Percentiles rank a stretch among this genome's conserved stretches.
Conservation (phyloP, 345 rosid genomes). For the Lumnitzera littorea region DNA sequence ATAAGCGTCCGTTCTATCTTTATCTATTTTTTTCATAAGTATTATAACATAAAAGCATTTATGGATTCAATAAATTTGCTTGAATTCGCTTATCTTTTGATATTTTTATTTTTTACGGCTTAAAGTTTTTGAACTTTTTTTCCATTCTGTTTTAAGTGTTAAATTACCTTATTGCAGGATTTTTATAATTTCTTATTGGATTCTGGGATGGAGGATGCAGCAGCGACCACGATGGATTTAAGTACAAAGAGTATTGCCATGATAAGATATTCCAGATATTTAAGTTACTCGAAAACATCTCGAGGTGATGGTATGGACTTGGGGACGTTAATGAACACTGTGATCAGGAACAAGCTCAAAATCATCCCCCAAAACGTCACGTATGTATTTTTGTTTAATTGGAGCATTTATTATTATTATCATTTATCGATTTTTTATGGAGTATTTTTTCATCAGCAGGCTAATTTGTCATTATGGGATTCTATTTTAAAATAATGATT, state of each 20-base stretch:
- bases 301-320: conserved; percentile 26
- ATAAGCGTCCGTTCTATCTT: too few species aligned
- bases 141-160: neutral
- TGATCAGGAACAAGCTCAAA: conserved; percentile 57
- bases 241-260: conserved; percentile 12
- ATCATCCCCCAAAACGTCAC: conserved; percentile 59
- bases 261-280: conserved; percentile 48
- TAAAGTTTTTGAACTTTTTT: neutral
- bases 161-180: conserved; percentile 34
- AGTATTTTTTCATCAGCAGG: too few species aligned
- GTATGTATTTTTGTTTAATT: conserved; percentile 23
- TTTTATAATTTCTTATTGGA: conserved; percentile 76
- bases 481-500: neutral
- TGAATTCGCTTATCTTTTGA: too few species aligned
- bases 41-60: too few species aligned
- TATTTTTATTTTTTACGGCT: neutral
- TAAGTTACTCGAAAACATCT: conserved; percentile 26
- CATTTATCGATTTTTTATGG: too few species aligned
- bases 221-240: conserved; percentile 25
- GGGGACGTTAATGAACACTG: conserved; percentile 57
- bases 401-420: neutral
- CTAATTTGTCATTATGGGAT: too few species aligned
- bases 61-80: too few species aligned
- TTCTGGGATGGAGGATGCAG: conserved; percentile 35
- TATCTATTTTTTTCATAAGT: too few species aligned